Percentiles rank a stretch among this genome's conserved stretches.
Conservation (phyloP, 345 rosid genomes). For the Murraya paniculata region DNA sequence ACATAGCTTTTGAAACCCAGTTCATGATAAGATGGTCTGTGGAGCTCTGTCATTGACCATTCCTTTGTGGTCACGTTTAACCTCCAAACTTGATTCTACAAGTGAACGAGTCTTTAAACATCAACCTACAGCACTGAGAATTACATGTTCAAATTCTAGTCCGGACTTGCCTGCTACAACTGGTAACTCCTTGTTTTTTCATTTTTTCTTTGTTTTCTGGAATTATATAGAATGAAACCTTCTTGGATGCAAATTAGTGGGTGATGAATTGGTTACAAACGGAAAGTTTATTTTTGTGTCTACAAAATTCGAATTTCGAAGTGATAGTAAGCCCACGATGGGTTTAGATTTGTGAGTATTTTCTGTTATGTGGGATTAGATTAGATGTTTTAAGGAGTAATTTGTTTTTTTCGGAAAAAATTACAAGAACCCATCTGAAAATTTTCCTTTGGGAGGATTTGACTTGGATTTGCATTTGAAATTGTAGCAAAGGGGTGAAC, state of each 20-base stretch:
- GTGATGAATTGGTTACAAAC: not conserved
- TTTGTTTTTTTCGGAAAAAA: not conserved
- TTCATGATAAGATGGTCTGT: conserved; percentile 23
- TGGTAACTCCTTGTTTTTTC: conserved; percentile 7
- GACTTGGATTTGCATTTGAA: not conserved
- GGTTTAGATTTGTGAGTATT: not conserved
- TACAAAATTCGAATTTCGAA: not conserved
- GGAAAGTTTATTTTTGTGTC: not conserved
- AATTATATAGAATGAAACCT: not conserved
- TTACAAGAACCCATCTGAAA: conserved; percentile 4
- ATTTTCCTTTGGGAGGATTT: not conserved
- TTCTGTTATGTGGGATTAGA: not conserved
- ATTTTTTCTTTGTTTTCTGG: not conserved
- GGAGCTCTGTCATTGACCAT: conserved; percentile 17
- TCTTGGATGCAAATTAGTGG: not conserved
- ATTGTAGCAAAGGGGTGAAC: not conserved
- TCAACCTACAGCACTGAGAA: not conserved
- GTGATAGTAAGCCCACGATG: not conserved
- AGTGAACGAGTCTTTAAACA: conserved; percentile 8
- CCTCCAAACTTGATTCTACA: conserved; percentile 13
- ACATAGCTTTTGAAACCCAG: not conserved
- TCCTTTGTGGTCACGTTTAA: conserved; percentile 20
- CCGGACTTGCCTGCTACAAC: conserved; percentile 19
- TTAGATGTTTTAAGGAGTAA: not conserved
- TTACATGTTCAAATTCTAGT: conserved; percentile 31